Evolutionary conservation across 2,329 filamentous ascomycete genomes (phyloP), one percentile per base, ranked within the genome.

Genomic region (Graphilbum ipis-grandicollis): DNA sequence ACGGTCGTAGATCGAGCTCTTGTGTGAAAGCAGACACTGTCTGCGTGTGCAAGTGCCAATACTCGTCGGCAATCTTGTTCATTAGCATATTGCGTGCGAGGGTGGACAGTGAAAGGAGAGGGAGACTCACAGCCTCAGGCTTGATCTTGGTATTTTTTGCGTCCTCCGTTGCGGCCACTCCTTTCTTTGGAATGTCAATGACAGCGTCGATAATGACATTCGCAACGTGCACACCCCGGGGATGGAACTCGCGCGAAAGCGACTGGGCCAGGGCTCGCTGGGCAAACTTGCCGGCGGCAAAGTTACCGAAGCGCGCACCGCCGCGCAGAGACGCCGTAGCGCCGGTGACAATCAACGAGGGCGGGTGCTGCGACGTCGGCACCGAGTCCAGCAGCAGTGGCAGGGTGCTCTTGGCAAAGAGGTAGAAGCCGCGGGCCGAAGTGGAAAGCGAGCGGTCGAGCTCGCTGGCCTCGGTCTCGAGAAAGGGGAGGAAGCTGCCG

Each of bases 21-120:
- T 82, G 81, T 0, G 81, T 85, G 49, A 88, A 92, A 2, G 73
- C 73, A 6, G 79, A 82, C 46, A 71, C 68, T 23, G 77, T 79
- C 59, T 93, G 84, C 0, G 75, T 79, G 50, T 93, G 84, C 48
- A 93, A 52, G 51, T 77, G 63, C 82, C 83, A 93, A 50, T 93
- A 93, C 10, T 72, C 70, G 45, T 92, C 82, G 10, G 84, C 84
- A 62, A 93, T 92, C 75, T 88, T 41, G 28, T 18, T 6, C 17
- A 31, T 19, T n/a, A n/a, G n/a, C n/a, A n/a, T n/a, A n/a, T 17
- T 18, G 12, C 4, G 7, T 31, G 14, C 9, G 7, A 33, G 5
- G 19, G 21, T 9, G 8, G 4, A 33, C 18, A n/a, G 5, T 12
- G 12, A 3, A 22, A 21, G 10, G 18, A 35, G 29, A 19, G n/a